A percentile compares a stretch with the other conserved stretches of the same genome.
These are phyloP conservation scores for Sporothrix dimorphospora DNA, from an alignment of 2,329 filamentous ascomycete species.

Conservation along the genomic window DNA sequence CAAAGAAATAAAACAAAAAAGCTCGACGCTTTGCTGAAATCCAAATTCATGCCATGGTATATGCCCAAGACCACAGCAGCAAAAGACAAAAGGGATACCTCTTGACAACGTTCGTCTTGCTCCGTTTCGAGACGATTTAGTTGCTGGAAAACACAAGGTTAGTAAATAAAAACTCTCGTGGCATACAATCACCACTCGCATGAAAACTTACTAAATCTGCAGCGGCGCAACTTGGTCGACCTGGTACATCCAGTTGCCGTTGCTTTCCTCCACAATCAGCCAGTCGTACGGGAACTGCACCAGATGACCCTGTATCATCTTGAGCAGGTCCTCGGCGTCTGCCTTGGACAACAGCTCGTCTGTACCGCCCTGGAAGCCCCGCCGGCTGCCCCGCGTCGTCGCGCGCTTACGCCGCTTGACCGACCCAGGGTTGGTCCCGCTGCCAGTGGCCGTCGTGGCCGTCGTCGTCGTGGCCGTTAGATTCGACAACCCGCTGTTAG, in stretches of 20 bases:
- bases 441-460: not conserved
- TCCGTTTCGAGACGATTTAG: not conserved
- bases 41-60: not conserved
- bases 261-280: constrained; percentile 86
- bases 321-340: constrained; percentile 80
- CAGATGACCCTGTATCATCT: constrained; percentile 81
- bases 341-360: constrained; percentile 77
- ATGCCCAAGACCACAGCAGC: not conserved
- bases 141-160: constrained; percentile 7
- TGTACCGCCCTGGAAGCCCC: constrained; percentile 62
- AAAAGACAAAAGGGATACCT: not conserved
- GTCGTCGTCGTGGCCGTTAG: constrained; percentile 34
- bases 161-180: not conserved
- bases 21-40: not conserved
- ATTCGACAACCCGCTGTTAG: constrained; percentile 9
- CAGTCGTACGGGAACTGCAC: constrained; percentile 97
- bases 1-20: constrained; percentile 34
- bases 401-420: constrained; percentile 67
- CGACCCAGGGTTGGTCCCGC: constrained; percentile 44
- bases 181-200: not conserved
- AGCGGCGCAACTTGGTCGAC: constrained; percentile 94
- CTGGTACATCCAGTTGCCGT: constrained; percentile 95
- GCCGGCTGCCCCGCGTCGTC: constrained; percentile 69
- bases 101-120: not conserved
- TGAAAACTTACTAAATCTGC: constrained; percentile 83